Evolutionary conservation across 257 asterid genomes (phyloP).

Genomic region (Penstemon newberryi): DNA sequence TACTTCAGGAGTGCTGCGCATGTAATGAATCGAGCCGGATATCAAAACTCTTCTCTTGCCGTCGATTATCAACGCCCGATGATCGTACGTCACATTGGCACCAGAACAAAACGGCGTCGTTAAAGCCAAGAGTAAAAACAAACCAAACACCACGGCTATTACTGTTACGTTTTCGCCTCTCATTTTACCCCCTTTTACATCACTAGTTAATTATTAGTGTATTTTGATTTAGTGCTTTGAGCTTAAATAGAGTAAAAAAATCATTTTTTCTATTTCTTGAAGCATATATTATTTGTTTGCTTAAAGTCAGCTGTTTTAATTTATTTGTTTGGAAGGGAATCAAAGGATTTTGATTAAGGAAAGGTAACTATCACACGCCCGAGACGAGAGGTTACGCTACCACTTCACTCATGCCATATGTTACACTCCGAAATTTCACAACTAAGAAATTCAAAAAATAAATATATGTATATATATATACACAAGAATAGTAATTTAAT

Average conservation of each 20-base stretch:
- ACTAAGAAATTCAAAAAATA: too few species aligned
- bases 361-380: slow-evolving; percentile 32
- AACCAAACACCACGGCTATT: slow-evolving; percentile 7
- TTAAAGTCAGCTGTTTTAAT: not conserved
- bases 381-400: slow-evolving; percentile 43
- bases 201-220: not conserved
- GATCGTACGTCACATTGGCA: slow-evolving; percentile 73
- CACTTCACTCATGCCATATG: too few species aligned
- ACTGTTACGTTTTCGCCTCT: slow-evolving; percentile 16
- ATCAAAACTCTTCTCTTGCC: slow-evolving; percentile 56
- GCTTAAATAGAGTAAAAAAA: not conserved
- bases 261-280: too few species aligned
- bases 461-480: too few species aligned
- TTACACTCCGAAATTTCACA: too few species aligned
- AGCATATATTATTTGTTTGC: not conserved
- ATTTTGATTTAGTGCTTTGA: not conserved
- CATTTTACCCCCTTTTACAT: not conserved
- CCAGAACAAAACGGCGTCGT: slow-evolving; percentile 45
- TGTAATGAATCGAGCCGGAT: slow-evolving; percentile 80
- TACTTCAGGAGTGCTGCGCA: slow-evolving; percentile 76
- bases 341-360: not conserved
- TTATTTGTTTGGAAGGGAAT: not conserved
- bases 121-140: slow-evolving; percentile 34
- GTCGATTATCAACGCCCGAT: slow-evolving; percentile 66
- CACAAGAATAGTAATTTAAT: too few species aligned